Evolutionary conservation across 2,329 filamentous ascomycete genomes (phyloP), one percentile per base, ranked within the genome.

Genomic region (Fusarium ambrosium): DNA sequence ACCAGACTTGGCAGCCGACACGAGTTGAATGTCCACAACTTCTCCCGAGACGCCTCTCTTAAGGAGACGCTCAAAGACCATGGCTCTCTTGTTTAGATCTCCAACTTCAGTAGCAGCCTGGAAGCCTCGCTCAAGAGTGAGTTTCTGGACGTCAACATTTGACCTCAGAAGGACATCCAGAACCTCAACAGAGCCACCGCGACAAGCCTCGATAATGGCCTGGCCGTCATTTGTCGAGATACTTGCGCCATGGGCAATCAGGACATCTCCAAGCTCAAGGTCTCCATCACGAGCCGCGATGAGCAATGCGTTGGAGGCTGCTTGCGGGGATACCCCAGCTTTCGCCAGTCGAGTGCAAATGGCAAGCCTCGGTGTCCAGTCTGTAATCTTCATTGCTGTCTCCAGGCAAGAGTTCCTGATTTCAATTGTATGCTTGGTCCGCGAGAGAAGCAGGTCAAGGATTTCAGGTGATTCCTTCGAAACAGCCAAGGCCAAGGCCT

Each of bases 21-120:
- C 82, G 2, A 91, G 85, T 75, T 91, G 86, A 5, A 85, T 83
- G 62, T 90, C 85, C 0, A 91, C 83, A 1, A 86, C 83, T 13
- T 89, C 87, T 2, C 88, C 88, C 0, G 79, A 79, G 2, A 90
- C 85, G 0, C 89, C 89, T 37, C 84, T 84, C 13, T 85, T 81
- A 0, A 92, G 79, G 2, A 92, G 82, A 3, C 88, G 78, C 62
- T 86, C 83, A 53, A 91, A 89, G 3, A 91, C 82, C 24, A 84
- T 83, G 0, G 85, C 86, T 3, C 89, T 82, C 43, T 84, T 86
- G 62, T 83, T 83, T 6, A 91, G 79, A 67, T 90, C 87, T 2
- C 85, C 80, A 2, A 90, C 82, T 62, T 88, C 86, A 0, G 87
- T 89, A 0, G 89, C 88, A 3, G 88, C 89, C 69, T 90, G 87